phyloP scores from a whole-genome alignment of 306 rosid species.

The Delonix regia region DNA sequence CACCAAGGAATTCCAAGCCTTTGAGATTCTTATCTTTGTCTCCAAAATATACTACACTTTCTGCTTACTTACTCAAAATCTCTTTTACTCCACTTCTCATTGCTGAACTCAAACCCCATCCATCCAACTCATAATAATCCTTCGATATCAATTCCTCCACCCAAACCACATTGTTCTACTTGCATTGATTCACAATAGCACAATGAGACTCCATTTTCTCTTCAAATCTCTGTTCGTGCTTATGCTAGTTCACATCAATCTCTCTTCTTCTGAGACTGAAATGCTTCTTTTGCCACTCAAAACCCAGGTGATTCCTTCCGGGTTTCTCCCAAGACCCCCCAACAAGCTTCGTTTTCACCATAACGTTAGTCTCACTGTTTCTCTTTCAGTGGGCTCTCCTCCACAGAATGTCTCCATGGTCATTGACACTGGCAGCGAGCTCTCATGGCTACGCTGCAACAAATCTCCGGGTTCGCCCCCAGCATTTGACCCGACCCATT shows the following conservation, averaged over 20 bases:
- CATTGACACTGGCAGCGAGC: slow-evolving; percentile 89
- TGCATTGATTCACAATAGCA: neutral
- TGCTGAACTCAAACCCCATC: neutral
- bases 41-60: slow-evolving; percentile 31
- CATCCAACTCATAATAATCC: neutral
- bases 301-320: slow-evolving; percentile 65
- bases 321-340: slow-evolving; percentile 63
- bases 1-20: slow-evolving; percentile 32
- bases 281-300: slow-evolving; percentile 62
- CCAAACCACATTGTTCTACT: neutral
- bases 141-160: slow-evolving; percentile 17
- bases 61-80: slow-evolving; percentile 30
- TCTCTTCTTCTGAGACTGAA: slow-evolving; percentile 26
- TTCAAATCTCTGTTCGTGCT: slow-evolving; percentile 33
- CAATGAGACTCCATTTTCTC: slow-evolving; percentile 43
- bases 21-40: slow-evolving; percentile 44
- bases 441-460: slow-evolving; percentile 85
- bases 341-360: slow-evolving; percentile 78
- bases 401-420: slow-evolving; percentile 88
- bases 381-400: slow-evolving; percentile 75
- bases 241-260: slow-evolving; percentile 18
- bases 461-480: slow-evolving; percentile 25
- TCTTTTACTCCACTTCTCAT: slow-evolving; percentile 1
- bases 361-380: slow-evolving; percentile 70
- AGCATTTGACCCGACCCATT: slow-evolving; percentile 52